Evolutionary conservation across 176 grass and related monocot genomes (phyloP).

Genomic region (Thalia dealbata): DNA sequence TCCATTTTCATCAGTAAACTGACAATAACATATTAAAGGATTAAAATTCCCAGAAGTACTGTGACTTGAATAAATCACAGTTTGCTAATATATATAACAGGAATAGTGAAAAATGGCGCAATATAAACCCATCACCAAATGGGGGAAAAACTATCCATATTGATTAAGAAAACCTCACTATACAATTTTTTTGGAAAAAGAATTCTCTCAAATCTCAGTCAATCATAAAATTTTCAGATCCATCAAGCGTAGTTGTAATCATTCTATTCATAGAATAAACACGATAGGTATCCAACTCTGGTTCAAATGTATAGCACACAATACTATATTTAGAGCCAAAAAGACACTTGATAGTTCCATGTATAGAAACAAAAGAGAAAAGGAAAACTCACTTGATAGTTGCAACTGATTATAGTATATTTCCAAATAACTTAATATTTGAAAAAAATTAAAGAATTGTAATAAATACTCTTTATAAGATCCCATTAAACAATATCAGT

Average conservation of each 20-base stretch:
- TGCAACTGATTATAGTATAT: neutral
- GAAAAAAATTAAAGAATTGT: neutral
- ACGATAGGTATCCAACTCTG: neutral
- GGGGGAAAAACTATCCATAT: neutral
- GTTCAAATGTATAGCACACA: neutral
- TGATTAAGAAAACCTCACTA: neutral
- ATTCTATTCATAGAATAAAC: neutral
- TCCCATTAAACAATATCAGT: neutral
- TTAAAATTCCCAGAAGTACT: neutral
- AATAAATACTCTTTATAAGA: neutral
- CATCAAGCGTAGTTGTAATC: neutral
- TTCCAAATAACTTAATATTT: neutral
- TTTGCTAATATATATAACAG: neutral
- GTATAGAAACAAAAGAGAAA: neutral
- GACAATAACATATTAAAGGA: slow-evolving; percentile 23
- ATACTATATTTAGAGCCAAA: neutral
- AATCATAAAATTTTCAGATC: neutral
- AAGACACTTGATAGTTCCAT: neutral
- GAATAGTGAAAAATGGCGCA: neutral
- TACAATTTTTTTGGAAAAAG: neutral
- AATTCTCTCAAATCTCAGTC: neutral
- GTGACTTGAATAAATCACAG: neutral
- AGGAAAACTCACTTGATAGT: neutral
- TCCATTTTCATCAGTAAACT: slow-evolving; percentile 98
- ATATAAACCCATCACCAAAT: neutral